phyloP scores from a whole-genome alignment of 208 protist genomes.

The Trypanosoma caninum region DNA sequence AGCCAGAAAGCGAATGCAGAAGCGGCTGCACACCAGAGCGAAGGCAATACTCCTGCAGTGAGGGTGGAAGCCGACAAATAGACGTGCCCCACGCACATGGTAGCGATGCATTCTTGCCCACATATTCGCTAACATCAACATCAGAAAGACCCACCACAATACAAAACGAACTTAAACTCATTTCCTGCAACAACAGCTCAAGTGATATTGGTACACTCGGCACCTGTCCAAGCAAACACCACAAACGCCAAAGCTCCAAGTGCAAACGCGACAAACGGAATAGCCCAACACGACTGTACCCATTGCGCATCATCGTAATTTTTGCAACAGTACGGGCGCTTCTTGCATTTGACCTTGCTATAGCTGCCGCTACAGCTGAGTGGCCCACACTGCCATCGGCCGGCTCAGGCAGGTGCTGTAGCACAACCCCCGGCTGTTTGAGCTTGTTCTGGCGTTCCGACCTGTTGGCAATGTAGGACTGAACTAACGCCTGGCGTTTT shows the following conservation, averaged over 20 bases:
- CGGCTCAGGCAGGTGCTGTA: slow-evolving; percentile 42
- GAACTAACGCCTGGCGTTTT: slow-evolving; percentile 15
- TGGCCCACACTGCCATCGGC: slow-evolving; percentile 16
- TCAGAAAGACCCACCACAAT: slow-evolving; percentile 64
- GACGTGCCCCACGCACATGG: slow-evolving; percentile 41
- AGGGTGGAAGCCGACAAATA: slow-evolving; percentile 42
- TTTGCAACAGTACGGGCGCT: slow-evolving; percentile 26
- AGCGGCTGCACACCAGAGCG: slow-evolving; percentile 35
- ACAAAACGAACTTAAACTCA: slow-evolving; percentile 82
- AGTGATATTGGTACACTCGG: slow-evolving; percentile 23
- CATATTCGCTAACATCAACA: slow-evolving; percentile 36
- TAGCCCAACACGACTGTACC: slow-evolving; percentile 40
- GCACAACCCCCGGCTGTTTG: slow-evolving; percentile 22
- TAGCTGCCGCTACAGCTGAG: slow-evolving; percentile 16
- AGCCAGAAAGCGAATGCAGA: slow-evolving; percentile 29
- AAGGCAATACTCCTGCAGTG: slow-evolving; percentile 43
- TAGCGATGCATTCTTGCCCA: neutral
- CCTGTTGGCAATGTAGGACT: slow-evolving; percentile 27
- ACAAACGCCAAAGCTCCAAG: slow-evolving; percentile 75
- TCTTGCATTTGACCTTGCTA: slow-evolving; percentile 20
- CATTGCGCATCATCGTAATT: slow-evolving; percentile 69
- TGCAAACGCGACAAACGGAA: slow-evolving; percentile 66
- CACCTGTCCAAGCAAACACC: slow-evolving; percentile 22
- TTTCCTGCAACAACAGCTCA: slow-evolving; percentile 46
- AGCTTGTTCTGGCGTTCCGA: slow-evolving; percentile 5